These are phyloP conservation scores for Apium graveolens DNA, from an alignment of 129 eudicot species.

Conservation along the genomic window DNA sequence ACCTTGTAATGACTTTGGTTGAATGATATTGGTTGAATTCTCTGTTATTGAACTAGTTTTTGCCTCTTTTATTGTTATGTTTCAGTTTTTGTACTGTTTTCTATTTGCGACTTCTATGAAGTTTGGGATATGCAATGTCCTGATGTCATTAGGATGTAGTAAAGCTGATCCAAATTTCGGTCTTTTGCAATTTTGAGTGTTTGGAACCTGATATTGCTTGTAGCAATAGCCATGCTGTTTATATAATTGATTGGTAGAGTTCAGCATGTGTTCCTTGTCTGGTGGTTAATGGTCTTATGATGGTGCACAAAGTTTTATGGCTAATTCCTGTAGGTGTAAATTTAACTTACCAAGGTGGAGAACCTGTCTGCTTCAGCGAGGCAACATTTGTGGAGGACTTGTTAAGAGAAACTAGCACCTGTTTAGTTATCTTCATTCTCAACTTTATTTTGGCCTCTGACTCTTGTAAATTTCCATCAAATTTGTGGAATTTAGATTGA, in stretches of 20 bases:
- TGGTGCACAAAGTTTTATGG: neutral
- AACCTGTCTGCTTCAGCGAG: neutral
- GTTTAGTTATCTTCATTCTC: neutral
- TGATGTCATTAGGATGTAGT: neutral
- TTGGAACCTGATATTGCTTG: neutral
- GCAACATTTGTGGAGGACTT: too few relatives aligned
- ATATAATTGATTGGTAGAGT: neutral
- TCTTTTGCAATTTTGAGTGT: neutral
- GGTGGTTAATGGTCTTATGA: neutral
- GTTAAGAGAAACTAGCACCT: neutral
- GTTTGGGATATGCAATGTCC: neutral
- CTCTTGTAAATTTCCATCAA: too few relatives aligned
- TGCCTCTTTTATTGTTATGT: neutral
- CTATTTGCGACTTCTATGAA: too few relatives aligned
- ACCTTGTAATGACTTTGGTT: neutral
- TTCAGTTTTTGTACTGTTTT: neutral
- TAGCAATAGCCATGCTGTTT: neutral
- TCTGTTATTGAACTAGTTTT: too few relatives aligned
- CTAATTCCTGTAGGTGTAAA: too few relatives aligned
- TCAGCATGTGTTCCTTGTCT: neutral
- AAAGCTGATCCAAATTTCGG: neutral
- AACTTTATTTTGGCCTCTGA: neutral
- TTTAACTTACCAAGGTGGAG: too few relatives aligned
- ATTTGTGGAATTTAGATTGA: too few relatives aligned
- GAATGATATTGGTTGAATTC: too few relatives aligned